Evolutionary conservation across 768 basidiomycete genomes (phyloP), one percentile per base, ranked within the genome.

Genomic region (Mrakia blollopis): DNA sequence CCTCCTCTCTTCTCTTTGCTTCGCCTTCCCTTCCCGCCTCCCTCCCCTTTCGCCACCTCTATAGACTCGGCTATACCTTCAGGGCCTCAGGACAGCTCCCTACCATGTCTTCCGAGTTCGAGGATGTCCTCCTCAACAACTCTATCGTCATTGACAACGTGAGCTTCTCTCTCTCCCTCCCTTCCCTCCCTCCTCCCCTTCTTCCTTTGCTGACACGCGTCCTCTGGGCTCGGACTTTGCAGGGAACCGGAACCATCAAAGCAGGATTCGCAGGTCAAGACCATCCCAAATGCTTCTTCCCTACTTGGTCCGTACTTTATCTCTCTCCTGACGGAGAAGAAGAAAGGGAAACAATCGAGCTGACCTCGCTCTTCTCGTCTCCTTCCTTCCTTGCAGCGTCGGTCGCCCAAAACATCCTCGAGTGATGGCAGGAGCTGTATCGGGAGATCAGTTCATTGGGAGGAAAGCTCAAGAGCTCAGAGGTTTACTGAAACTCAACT

Each of bases 251-350:
- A 39, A 94, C 93, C 32, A 96, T 99, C 83, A 99, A 98, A 85
- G 97, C 97, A 78, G 97, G 97, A 57, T 99, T 99, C 83, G 97
- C 97, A 73, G 97, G 97, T 65, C 92, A 98, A 85, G 96, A 98
- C 85, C 94, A 97, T 83, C 97, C 97, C 61, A 97, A 97, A 88
- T 98, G 95, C 83, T 98, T 95, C 88, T 98, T 98, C 82, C 95
- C 97, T 79, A 97, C 94, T 79, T 98, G 94, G 95, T 97, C n/a
- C n/a, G n/a, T n/a, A n/a, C n/a, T n/a, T 85, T 86, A 94, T 74
- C 72, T 23, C 35, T 13, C 65, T 32, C 47, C 47, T 11, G 9
- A n/a, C 14, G 47, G 21, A 50, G 47, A 68, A 9, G 35, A 18
- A 25, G 65, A 16, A 9, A 39, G 23, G 21, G 32, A 18, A 21